Conservation (phyloP, 345 rosid genomes). For the Arabidopsis arenosa region DNA sequence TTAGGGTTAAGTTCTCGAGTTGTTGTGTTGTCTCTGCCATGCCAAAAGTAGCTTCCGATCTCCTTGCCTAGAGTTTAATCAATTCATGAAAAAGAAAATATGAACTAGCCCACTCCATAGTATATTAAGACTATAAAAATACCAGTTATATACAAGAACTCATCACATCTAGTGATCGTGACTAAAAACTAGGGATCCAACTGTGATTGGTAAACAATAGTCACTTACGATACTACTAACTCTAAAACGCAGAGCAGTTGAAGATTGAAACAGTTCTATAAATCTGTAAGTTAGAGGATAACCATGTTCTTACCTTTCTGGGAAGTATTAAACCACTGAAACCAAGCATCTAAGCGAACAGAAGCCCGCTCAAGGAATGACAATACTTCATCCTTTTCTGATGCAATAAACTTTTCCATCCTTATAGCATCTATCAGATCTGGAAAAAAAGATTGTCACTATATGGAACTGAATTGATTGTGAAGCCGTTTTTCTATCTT, state of each 20-base stretch:
- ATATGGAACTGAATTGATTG: conserved; percentile 23
- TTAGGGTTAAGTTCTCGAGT: conserved; percentile 89
- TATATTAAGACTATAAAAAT: conserved; percentile 14
- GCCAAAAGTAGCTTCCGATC: conserved; percentile 85
- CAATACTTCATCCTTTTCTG: conserved; percentile 68
- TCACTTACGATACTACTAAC: conserved; percentile 10
- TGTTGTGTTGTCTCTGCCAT: conserved; percentile 81
- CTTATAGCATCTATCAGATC: conserved; percentile 74
- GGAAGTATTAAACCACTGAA: conserved; percentile 90
- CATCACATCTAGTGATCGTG: not conserved
- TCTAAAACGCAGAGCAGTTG: conserved; percentile 19
- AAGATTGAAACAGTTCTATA: not conserved
- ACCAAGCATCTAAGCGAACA: conserved; percentile 94
- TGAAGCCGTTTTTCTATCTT: conserved; percentile 6
- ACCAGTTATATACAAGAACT: conserved; percentile 8
- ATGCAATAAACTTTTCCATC: conserved; percentile 59
- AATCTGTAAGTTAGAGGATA: conserved; percentile 9
- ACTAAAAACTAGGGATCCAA: conserved; percentile 19
- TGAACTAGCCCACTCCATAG: conserved; percentile 1
- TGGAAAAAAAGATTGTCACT: conserved; percentile 44
- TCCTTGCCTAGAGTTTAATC: conserved; percentile 66
- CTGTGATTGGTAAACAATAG: conserved; percentile 16
- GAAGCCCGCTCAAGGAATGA: conserved; percentile 75
- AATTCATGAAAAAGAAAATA: not conserved
- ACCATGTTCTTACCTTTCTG: conserved; percentile 68